phyloP scores from a whole-genome alignment of 768 basidiomycete species.

The Boletellus ananas region DNA sequence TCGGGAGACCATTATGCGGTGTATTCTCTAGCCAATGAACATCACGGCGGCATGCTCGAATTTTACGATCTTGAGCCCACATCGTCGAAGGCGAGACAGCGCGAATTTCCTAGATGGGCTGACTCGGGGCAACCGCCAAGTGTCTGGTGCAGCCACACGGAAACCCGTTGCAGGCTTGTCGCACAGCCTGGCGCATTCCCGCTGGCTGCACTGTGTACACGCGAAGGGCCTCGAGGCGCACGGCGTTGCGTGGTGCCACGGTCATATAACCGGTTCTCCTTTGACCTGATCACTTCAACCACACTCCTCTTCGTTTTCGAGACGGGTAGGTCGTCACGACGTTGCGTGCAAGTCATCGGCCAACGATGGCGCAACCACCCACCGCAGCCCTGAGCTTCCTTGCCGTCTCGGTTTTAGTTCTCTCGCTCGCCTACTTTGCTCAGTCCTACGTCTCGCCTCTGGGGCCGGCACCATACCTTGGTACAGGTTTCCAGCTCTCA shows the following conservation, averaged over 20 bases:
- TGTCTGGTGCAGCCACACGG: not conserved
- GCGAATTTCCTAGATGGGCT: too few relatives aligned
- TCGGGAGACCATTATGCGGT: not conserved
- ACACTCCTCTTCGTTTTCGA: slow-evolving; percentile 2
- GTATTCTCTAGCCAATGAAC: too few relatives aligned
- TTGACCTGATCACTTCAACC: slow-evolving; percentile 9
- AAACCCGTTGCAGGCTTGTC: not conserved
- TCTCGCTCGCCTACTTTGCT: slow-evolving; percentile 29
- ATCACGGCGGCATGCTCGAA: too few relatives aligned
- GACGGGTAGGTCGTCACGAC: slow-evolving; percentile 3
- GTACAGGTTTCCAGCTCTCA: slow-evolving; percentile 20
- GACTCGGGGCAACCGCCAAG: not conserved
- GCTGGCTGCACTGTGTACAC: slow-evolving; percentile 21
- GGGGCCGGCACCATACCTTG: slow-evolving; percentile 31
- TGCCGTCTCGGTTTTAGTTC: slow-evolving; percentile 22
- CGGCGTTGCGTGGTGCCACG: slow-evolving; percentile 12
- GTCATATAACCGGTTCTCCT: slow-evolving; percentile 16
- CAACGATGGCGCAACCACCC: slow-evolving; percentile 24
- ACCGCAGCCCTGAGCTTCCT: slow-evolving; percentile 15
- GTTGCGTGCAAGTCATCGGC: not conserved
- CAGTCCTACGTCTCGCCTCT: slow-evolving; percentile 31
- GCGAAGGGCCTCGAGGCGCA: slow-evolving; percentile 24
- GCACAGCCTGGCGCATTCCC: slow-evolving; percentile 20
- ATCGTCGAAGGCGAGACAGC: too few relatives aligned
- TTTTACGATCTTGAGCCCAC: too few relatives aligned